phyloP scores from a whole-genome alignment of 345 rosid species.

The thale cress (Arabidopsis thaliana) region TAIR10.1 NC_003071.7:14413501-14414000 shows the following conservation, averaged over 20 bases:
- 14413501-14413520: no score
- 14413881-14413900: not conserved
- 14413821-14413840: not conserved
- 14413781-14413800: not conserved
- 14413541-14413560: no score
- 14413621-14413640: no score
- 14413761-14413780: not conserved
- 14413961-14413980: not conserved
- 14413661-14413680: no score
- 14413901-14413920: not conserved
- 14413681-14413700: no score
- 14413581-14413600: no score
- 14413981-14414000: not conserved
- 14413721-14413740: no score
- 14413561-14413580: no score
- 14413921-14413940: not conserved
- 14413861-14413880: not conserved
- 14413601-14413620: no score
- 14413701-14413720: no score
- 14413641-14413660: no score
- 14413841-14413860: not conserved
- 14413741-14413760: not conserved
- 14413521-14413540: no score
- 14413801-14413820: not conserved
- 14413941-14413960: conserved; percentile 10